A percentile compares a stretch with the other conserved stretches of the same genome.
Evolutionary conservation across 176 grass and related monocot genomes (phyloP).

Genomic region (Zea luxurians): DNA sequence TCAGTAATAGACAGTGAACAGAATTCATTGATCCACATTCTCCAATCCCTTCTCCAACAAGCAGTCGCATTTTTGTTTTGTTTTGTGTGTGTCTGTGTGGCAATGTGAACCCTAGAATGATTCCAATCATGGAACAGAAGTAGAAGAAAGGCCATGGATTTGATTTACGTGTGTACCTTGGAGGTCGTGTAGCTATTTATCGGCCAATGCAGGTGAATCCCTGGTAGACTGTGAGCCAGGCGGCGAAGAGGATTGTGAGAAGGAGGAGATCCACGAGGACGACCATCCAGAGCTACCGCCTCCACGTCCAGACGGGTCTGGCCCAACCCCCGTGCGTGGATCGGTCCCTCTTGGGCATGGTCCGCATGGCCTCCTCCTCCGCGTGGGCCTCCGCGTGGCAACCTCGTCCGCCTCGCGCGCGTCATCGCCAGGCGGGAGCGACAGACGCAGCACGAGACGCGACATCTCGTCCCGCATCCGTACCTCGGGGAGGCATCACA

Average conservation of each 20-base stretch:
- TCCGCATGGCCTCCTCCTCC: constrained; percentile 25
- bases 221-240: constrained; percentile 48
- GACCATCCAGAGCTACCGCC: constrained; percentile 46
- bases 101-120: background rate
- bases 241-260: constrained; percentile 51
- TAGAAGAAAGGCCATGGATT: background rate
- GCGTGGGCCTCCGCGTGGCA: constrained; percentile 36
- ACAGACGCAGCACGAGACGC: constrained; percentile 44
- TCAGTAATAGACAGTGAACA: no score
- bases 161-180: constrained; percentile 27
- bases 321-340: background rate
- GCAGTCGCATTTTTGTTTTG: no score
- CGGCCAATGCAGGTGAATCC: constrained; percentile 62
- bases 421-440: constrained; percentile 34
- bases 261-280: constrained; percentile 56
- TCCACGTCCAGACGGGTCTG: constrained; percentile 29
- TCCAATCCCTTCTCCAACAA: no score
- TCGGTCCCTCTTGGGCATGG: constrained; percentile 33
- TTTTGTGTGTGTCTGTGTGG: no score
- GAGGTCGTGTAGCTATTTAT: constrained; percentile 30
- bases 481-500: constrained; percentile 49
- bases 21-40: no score
- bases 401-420: constrained; percentile 41
- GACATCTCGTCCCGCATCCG: constrained; percentile 47
- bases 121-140: background rate